A percentile compares a stretch with the other conserved stretches of the same genome.
These are phyloP conservation scores for Micractinium conductrix DNA, from an alignment of 139 green algal species.

Conservation along the genomic window DNA sequence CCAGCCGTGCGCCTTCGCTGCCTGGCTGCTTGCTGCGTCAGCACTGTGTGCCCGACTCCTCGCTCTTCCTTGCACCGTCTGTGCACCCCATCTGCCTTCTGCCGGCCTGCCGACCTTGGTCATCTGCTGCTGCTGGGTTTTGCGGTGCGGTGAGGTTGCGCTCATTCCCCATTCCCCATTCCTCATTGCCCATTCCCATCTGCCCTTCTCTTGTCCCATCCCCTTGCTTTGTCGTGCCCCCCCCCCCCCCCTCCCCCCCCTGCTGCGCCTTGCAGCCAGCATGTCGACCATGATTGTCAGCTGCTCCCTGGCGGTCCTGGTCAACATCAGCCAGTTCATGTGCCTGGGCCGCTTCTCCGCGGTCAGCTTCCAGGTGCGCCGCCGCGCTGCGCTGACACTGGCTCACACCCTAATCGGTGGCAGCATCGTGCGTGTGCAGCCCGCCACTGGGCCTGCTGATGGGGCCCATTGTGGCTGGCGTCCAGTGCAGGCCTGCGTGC, in stretches of 20 bases:
- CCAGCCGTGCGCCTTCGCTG: neutral
- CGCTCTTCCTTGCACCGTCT: neutral
- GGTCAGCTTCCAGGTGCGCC: constrained; percentile 88
- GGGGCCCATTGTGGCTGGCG: no score
- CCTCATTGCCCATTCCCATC: no score
- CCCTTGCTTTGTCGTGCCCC: neutral
- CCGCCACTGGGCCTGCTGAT: no score
- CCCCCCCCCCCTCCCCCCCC: neutral
- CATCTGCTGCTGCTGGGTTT: no score
- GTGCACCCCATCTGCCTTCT: neutral
- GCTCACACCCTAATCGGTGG: neutral
- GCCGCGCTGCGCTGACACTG: neutral
- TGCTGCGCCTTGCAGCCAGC: constrained; percentile 15
- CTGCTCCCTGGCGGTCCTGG: constrained; percentile 80
- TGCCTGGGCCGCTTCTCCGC: constrained; percentile 94
- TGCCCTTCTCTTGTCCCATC: no score
- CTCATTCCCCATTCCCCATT: no score
- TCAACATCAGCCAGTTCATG: constrained; percentile 95
- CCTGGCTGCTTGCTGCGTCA: neutral
- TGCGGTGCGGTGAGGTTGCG: no score
- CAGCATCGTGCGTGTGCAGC: neutral
- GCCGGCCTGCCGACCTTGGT: neutral
- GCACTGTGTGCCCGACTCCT: neutral
- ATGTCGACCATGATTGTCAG: constrained; percentile 64
- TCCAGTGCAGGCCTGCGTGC: no score